Base-by-base conservation (phyloP, 306 rosid genomes). In the Abrus pulchellus region DNA sequence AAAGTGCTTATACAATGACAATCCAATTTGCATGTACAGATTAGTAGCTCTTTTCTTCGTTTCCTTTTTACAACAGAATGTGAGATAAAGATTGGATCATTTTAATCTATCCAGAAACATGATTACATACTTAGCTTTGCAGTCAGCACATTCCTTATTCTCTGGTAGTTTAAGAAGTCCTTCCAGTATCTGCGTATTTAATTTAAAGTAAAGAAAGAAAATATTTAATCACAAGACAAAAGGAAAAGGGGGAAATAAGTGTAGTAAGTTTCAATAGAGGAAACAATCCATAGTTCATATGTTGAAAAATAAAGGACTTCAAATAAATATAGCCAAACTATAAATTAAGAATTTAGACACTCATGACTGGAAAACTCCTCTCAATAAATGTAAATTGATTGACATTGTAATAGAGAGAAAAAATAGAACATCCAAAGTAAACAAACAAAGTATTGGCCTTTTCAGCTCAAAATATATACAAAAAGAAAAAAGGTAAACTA, bases 81-180 rank as follows among this genome's bases (percentile, higher is more conserved):
- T 38, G 53, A 52, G 6, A 64, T 69, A 63, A 57, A 68, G 65
- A 72, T 53, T n/a, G 28, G 72, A 33, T 78, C 71, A 61, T 70
- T 64, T 40, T 44, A 54, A 76, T 41, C 75, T 76, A 54, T 52
- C 65, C 43, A 82, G 73, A 82, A 20, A 20, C 20, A 20, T 20
- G 20, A 20, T 20, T 66, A 85, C 99, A 67, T 93, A 96, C 99
- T 93, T 96, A 75, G 99, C 83, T 90, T 96, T 96, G 93, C 99
- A 96, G 83, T 96, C 99, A 36, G 99, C 99, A 83, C 99, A 96
- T 85, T 96, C 99, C 75, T 94, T 90, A 76, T 96, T 96, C 89
- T 96, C 99, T 28, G 97, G 97, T 75, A 90, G 88, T 83, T 90
- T 96, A 78, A 96, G 96, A 88, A 96, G 98, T 82, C 99, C 98